These are phyloP conservation scores for Cryptococcus depauperatus DNA, from an alignment of 1,284 basidiomycete genomes.

Conservation along the genomic window DNA sequence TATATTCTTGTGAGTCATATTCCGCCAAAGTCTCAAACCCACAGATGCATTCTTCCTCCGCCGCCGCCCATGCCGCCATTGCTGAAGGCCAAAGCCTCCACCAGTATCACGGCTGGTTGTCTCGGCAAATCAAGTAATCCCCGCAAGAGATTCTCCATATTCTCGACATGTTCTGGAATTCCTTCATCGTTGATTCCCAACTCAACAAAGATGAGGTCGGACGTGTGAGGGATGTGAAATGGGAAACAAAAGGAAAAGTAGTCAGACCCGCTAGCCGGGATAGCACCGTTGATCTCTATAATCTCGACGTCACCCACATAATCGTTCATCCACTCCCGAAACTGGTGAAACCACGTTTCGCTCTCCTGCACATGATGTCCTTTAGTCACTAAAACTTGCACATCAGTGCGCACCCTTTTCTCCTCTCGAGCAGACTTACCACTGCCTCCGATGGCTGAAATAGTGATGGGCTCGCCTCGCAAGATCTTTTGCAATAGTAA, in stretches of 20 bases:
- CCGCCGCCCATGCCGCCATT: slow-evolving; percentile 42
- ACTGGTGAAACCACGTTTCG: slow-evolving; percentile 36
- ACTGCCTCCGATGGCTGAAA: slow-evolving; percentile 40
- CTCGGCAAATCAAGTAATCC: slow-evolving; percentile 35
- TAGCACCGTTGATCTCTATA: slow-evolving; percentile 35
- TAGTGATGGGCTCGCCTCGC: slow-evolving; percentile 31
- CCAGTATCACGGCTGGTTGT: slow-evolving; percentile 37
- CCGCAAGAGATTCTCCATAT: slow-evolving; percentile 44
- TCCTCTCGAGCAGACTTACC: slow-evolving; percentile 20
- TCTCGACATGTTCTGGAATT: slow-evolving; percentile 37
- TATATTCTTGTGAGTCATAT: slow-evolving; percentile 1
- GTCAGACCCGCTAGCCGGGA: slow-evolving; percentile 41
- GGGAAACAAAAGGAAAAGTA: slow-evolving; percentile 45
- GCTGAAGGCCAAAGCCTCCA: slow-evolving; percentile 39
- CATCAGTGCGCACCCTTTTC: too few relatives aligned
- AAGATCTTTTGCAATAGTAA: slow-evolving; percentile 33
- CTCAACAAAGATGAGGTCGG: slow-evolving; percentile 41
- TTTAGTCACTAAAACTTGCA: slow-evolving; percentile 35
- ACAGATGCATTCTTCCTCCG: slow-evolving; percentile 41
- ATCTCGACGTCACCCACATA: slow-evolving; percentile 23
- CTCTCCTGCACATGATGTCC: slow-evolving; percentile 33
- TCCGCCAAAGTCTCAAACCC: slow-evolving; percentile 2
- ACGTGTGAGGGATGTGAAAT: slow-evolving; percentile 34
- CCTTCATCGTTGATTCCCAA: slow-evolving; percentile 43
- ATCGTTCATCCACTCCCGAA: slow-evolving; percentile 32